Evolutionary conservation across 106 monocot genomes (phyloP).

Genomic region (Acorus gramineus): DNA sequence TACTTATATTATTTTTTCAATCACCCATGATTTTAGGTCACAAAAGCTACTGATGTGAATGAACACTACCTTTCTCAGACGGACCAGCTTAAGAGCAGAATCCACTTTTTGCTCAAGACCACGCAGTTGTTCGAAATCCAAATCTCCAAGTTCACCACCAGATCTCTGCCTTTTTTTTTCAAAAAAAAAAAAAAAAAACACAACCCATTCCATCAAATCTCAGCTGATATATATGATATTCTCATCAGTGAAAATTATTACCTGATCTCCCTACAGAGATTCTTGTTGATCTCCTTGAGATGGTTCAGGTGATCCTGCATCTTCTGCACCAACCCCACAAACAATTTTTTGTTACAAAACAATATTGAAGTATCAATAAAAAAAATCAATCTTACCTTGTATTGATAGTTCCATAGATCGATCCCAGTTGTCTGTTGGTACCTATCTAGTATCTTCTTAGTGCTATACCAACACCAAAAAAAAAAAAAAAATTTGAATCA

Average conservation of each 20-base stretch:
- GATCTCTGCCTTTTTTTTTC: constrained; percentile 43
- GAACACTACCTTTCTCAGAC: constrained; percentile 43
- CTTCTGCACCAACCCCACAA: constrained; percentile 21
- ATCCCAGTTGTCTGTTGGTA: constrained; percentile 48
- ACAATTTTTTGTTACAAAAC: background rate
- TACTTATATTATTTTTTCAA: background rate
- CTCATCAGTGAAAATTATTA: constrained; percentile 1
- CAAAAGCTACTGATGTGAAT: background rate
- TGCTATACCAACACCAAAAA: constrained; percentile 17
- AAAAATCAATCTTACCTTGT: constrained; percentile 37
- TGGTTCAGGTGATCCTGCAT: constrained; percentile 74
- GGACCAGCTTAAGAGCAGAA: constrained; percentile 40
- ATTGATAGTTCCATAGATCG: constrained; percentile 73
- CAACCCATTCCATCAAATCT: background rate
- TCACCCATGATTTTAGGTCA: background rate
- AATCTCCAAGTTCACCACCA: constrained; percentile 57
- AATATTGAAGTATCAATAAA: background rate
- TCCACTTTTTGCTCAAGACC: constrained; percentile 79
- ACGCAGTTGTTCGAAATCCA: constrained; percentile 61
- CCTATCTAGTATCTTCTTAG: constrained; percentile 51
- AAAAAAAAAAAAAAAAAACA: no score
- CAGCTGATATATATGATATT: background rate
- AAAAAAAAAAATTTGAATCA: constrained; percentile 1
- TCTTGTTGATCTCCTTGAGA: constrained; percentile 68
- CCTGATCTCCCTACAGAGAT: constrained; percentile 79